phyloP scores from a whole-genome alignment of 495 filamentous ascomycete genomes.

The Astrothelium macrocarpum region DNA sequence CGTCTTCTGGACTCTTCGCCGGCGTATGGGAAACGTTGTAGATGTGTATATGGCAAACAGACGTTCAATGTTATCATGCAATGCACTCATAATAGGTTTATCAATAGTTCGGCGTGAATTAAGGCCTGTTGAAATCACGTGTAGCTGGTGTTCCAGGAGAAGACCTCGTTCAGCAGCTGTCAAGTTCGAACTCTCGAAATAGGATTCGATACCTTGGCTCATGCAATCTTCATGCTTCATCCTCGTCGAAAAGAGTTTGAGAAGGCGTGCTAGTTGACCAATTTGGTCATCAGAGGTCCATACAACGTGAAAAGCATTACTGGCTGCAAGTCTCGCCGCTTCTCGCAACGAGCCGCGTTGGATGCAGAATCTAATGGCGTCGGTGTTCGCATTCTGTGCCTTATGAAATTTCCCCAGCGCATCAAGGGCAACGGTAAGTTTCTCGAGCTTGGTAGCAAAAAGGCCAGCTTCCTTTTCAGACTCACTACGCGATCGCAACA shows the following conservation, averaged over 20 bases:
- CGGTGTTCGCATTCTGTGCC: constrained; percentile 11
- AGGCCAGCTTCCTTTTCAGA: constrained; percentile 40
- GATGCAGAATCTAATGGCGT: constrained; percentile 41
- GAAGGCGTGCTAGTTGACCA: constrained; percentile 37
- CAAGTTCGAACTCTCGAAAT: constrained; percentile 39
- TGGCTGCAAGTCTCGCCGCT: constrained; percentile 25
- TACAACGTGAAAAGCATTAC: constrained; percentile 18
- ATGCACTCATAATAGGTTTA: background rate
- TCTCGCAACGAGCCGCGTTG: constrained; percentile 35
- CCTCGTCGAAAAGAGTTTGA: constrained; percentile 38
- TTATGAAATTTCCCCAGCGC: background rate
- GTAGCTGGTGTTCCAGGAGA: constrained; percentile 50
- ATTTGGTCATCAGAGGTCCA: constrained; percentile 20
- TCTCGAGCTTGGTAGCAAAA: constrained; percentile 46
- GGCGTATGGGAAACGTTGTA: constrained; percentile 24
- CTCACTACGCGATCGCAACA: constrained; percentile 34
- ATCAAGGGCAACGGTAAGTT: constrained; percentile 30
- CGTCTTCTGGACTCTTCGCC: constrained; percentile 18
- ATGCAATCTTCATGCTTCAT: background rate
- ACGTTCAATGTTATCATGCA: constrained; percentile 2
- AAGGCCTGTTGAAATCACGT: constrained; percentile 20
- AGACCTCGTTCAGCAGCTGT: constrained; percentile 33
- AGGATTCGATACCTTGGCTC: constrained; percentile 7
- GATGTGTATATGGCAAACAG: constrained; percentile 24
- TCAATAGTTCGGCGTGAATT: constrained; percentile 15